phyloP scores from a whole-genome alignment of 257 asterid genomes.

The Knoxia roxburghii region DNA sequence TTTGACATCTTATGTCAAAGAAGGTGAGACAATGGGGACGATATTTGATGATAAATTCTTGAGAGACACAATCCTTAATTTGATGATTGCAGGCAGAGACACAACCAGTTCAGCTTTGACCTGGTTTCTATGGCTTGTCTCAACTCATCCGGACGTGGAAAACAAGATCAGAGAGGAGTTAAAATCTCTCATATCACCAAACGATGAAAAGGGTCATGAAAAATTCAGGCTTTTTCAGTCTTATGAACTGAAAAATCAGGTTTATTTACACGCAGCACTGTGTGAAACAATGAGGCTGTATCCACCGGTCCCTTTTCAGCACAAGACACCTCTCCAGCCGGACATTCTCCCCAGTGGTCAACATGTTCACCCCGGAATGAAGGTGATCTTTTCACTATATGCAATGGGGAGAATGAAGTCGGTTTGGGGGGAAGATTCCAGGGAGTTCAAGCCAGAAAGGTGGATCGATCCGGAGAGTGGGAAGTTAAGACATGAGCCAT shows the following conservation, averaged over 20 bases:
- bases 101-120: slow-evolving; percentile 62
- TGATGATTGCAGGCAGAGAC: slow-evolving; percentile 66
- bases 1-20: slow-evolving; percentile 44
- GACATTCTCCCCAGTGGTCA: slow-evolving; percentile 44
- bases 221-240: slow-evolving; percentile 27
- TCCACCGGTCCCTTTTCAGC: slow-evolving; percentile 47
- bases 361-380: slow-evolving; percentile 26
- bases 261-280: slow-evolving; percentile 38
- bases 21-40: slow-evolving; percentile 18
- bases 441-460: slow-evolving; percentile 46
- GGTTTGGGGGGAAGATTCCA: slow-evolving; percentile 38
- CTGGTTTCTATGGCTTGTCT: slow-evolving; percentile 61
- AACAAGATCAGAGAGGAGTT: slow-evolving; percentile 44
- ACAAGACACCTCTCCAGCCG: slow-evolving; percentile 31
- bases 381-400: slow-evolving; percentile 31
- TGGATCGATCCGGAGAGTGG: slow-evolving; percentile 38
- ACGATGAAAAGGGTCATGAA: background rate
- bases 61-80: slow-evolving; percentile 47
- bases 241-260: slow-evolving; percentile 31
- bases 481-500: slow-evolving; percentile 35
- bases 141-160: slow-evolving; percentile 41
- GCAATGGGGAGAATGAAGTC: slow-evolving; percentile 43
- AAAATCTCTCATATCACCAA: slow-evolving; percentile 11
- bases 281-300: slow-evolving; percentile 42
- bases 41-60: slow-evolving; percentile 31